Evolutionary conservation across 2,329 filamentous ascomycete species (phyloP), one percentile per base, ranked within the genome.

Genomic region (Stachybotrys elegans): DNA sequence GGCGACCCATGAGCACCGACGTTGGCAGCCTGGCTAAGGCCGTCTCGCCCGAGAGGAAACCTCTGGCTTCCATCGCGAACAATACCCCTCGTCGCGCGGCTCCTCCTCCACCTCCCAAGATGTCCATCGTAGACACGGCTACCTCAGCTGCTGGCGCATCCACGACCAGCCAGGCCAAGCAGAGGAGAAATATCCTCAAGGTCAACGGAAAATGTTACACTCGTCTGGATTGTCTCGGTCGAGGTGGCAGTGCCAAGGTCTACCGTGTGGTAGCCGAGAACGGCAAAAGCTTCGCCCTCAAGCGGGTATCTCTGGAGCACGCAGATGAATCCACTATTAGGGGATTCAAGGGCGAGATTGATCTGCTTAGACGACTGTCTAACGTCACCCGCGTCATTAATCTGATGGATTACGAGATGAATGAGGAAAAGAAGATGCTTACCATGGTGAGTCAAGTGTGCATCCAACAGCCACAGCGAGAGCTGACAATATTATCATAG

Each of bases 231-330:
- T 88, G 86, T 53, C 84, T 98, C 52, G 93, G 93, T 9, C 84
- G 91, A 46, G 93, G 93, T 49, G 93, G 93, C 23, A 96, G 89
- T 54, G 91, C 86, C 40, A 91, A 94, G 58, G 93, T 98, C 2
- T 98, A 95, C 65, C 84, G 90, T 37, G 93, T 98, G 25, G 95
- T 95, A 73, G 92, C 93, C 0, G 93, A 98, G 63, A 97, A 96
- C 59, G 91, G 89, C 58, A 94, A 91, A 62, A 88, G 95, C 66
- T 91, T 95, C 65, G 93, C 93, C 1, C 69, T 98, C 52, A 98
- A 98, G 69, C 79, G 89, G 40, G 93, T 98, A 20, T 88, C 92
- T 42, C 75, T 97, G 7, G 90, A 95, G 58, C 86, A 92, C 56
- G 87, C 89, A 22, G 92, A 98, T 58, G 88, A 93, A 52, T 72